These are phyloP conservation scores for Thalassiosira profunda DNA, from an alignment of 108 stramenopile genomes.

Conservation along the genomic window DNA sequence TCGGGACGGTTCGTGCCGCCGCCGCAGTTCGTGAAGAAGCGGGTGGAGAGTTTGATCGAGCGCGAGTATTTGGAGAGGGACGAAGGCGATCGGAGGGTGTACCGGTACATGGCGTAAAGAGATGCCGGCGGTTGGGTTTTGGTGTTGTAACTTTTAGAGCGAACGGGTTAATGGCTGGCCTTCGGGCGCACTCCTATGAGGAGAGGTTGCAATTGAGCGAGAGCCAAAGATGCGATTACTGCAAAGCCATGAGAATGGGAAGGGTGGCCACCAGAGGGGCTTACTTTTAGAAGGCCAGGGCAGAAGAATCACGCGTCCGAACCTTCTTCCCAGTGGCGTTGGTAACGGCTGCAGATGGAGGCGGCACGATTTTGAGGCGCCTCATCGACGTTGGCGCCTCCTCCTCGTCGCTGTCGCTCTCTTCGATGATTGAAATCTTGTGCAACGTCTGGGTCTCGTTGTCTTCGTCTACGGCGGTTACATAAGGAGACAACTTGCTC, in stretches of 20 bases:
- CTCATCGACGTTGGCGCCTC: neutral
- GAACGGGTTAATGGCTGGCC: too few species aligned
- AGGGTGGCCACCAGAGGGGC: too few species aligned
- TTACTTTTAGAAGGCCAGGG: too few species aligned
- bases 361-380: neutral
- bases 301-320: too few species aligned
- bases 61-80: conserved; percentile 97
- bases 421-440: conserved; percentile 27
- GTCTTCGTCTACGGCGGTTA: neutral
- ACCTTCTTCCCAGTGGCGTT: neutral
- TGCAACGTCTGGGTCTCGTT: neutral
- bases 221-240: too few species aligned
- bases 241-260: too few species aligned
- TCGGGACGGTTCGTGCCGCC: conserved; percentile 85
- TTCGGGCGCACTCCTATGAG: too few species aligned
- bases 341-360: neutral
- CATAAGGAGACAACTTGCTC: neutral
- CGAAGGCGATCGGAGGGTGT: conserved; percentile 82
- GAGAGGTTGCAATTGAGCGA: too few species aligned
- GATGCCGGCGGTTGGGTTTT: neutral
- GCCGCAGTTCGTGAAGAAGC: conserved; percentile 94
- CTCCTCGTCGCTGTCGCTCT: neutral
- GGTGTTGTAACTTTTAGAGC: too few species aligned
- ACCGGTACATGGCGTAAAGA: conserved; percentile 88
- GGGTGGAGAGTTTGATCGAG: conserved; percentile 97